These are phyloP conservation scores for Marasmius fiardii DNA, from an alignment of 1,284 basidiomycete species.

Conservation along the genomic window DNA sequence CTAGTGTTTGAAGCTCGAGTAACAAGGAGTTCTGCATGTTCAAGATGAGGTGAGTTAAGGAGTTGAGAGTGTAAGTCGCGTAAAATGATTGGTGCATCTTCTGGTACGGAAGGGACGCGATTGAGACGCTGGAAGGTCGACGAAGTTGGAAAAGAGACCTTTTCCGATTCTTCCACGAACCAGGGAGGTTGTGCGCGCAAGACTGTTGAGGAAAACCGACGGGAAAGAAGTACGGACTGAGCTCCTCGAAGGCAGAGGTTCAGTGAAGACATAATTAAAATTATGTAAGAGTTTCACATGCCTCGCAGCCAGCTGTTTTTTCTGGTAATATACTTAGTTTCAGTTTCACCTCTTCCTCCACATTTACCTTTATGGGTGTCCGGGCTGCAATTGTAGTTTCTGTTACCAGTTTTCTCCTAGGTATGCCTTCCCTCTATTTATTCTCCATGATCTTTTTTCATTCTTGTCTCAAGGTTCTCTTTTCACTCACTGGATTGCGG, in stretches of 20 bases:
- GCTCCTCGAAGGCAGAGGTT: background rate
- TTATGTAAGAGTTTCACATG: conserved; percentile 11
- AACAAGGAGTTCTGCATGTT: conserved; percentile 51
- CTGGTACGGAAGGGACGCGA: conserved; percentile 39
- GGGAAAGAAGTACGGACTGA: background rate
- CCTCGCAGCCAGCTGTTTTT: background rate
- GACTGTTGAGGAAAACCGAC: conserved; percentile 1
- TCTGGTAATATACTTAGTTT: background rate
- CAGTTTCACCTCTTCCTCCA: background rate
- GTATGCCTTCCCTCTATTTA: conserved; percentile 33
- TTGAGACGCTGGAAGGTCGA: conserved; percentile 25
- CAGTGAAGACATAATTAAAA: conserved; percentile 3
- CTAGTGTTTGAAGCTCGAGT: conserved; percentile 35
- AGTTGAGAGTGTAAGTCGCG: conserved; percentile 52
- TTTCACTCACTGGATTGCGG: conserved; percentile 85
- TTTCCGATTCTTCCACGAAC: conserved; percentile 46
- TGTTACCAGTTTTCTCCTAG: conserved; percentile 77
- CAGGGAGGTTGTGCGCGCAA: conserved; percentile 32
- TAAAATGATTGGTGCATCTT: conserved; percentile 42
- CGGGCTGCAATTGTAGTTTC: conserved; percentile 69
- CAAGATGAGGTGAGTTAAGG: conserved; percentile 57
- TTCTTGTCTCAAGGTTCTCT: conserved; percentile 51
- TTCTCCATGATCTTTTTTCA: conserved; percentile 1
- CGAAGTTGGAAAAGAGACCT: background rate
- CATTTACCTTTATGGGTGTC: conserved; percentile 44